Base-by-base conservation (phyloP, 2,329 filamentous ascomycete genomes). In the Fusarium sp. region DNA sequence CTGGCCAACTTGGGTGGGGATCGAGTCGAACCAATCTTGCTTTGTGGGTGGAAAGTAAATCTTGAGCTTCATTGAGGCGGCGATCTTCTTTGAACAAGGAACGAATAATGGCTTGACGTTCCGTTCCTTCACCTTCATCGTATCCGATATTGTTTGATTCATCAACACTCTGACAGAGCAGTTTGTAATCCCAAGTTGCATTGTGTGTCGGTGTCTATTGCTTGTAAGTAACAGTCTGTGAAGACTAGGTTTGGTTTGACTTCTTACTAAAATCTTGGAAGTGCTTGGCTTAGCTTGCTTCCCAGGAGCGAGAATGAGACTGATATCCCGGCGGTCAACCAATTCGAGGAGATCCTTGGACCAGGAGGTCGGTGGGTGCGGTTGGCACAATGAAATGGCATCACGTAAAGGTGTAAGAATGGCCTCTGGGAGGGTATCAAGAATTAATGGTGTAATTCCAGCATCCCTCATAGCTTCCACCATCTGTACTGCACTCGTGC, bases 51-150 rank as follows among this genome's bases (percentile, higher is more conserved):
- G 96, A 95, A n/a, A 99, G 86, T 61, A 99, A 86, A 59, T 89
- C 90, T 61, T 92, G 91, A 1, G 95, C 96, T 83, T 99, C 96
- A 69, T 94, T 91, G 61, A 97, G 91, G 39, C 96, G 91, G 67
- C 95, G 91, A 78, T 99, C 96, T 73, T 98, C 95, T 67, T 91
- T 92, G 86, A 98, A 99, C 33, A 99, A 91, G 14, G 96, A 86
- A 57, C 91, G 91, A 35, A 96, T 97, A 13, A 98, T 91, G 15
- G 91, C 88, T 80, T 95, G 91, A 33, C 95, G 90, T 78, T 97
- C 94, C 36, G 92, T 92, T 79, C 96, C 95, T 61, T 94, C 92
- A 11, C 92, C 92, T 51, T 94, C 94, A 72, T 96, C 92, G 61
- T 92, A 90, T 1, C 90, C 88, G 48, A 89, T 88, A 48, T 83